phyloP scores from a whole-genome alignment of 305 asterid species.

The Vinca major region DNA sequence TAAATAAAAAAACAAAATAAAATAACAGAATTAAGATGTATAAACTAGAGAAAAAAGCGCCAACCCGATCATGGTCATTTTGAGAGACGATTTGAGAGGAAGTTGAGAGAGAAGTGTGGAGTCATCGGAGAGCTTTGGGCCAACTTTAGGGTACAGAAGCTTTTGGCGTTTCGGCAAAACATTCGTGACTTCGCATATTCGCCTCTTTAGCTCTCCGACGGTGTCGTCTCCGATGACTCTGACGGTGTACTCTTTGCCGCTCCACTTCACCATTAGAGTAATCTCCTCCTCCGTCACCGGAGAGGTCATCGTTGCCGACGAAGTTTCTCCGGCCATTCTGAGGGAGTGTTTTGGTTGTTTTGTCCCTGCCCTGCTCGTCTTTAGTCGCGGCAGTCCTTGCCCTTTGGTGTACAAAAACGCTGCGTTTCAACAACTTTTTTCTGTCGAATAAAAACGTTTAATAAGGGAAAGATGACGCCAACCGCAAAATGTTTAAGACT shows the following conservation, averaged over 20 bases:
- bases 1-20: background rate
- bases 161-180: slow-evolving; percentile 91
- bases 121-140: slow-evolving; percentile 74
- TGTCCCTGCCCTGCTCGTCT: background rate
- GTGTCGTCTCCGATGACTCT: slow-evolving; percentile 89
- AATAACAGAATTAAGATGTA: background rate
- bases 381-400: background rate
- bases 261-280: slow-evolving; percentile 84
- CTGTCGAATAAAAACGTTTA: background rate
- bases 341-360: background rate
- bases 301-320: slow-evolving; percentile 34
- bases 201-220: slow-evolving; percentile 79
- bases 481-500: no score
- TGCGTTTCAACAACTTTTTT: slow-evolving; percentile 2
- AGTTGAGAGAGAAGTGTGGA: slow-evolving; percentile 64
- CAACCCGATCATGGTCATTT: slow-evolving; percentile 93
- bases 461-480: no score
- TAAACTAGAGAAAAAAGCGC: background rate
- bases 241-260: slow-evolving; percentile 83
- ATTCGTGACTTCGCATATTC: slow-evolving; percentile 68
- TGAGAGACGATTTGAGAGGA: slow-evolving; percentile 67
- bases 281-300: slow-evolving; percentile 68
- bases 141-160: slow-evolving; percentile 86
- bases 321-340: slow-evolving; percentile 31
- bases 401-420: slow-evolving; percentile 8